A percentile compares a stretch with the other conserved stretches of the same genome.
Conservation (phyloP, 163 green algal species). For the Chlorella variabilis region DNA sequence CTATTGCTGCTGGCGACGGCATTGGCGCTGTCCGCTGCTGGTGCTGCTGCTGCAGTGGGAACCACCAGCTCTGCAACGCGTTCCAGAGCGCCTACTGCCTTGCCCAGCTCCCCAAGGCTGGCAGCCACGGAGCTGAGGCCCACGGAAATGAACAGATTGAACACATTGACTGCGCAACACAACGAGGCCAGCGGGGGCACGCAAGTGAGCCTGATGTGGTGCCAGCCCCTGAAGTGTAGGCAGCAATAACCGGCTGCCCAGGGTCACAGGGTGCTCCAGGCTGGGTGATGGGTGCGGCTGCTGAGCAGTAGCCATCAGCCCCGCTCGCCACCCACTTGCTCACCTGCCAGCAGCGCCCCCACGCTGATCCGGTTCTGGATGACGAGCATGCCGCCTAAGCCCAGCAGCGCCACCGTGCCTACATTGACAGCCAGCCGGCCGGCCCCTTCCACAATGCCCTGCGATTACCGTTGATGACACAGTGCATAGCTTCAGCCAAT, state of each 20-base stretch:
- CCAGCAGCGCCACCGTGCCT: conserved; percentile 69
- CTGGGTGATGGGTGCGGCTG: too few relatives aligned
- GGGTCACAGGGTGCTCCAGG: too few relatives aligned
- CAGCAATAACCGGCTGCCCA: too few relatives aligned
- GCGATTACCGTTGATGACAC: too few relatives aligned
- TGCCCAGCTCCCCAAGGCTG: conserved; percentile 76
- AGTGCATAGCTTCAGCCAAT: neutral
- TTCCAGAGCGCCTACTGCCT: conserved; percentile 68
- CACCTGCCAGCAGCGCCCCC: conserved; percentile 43
- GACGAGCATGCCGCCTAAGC: conserved; percentile 77
- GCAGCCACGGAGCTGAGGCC: conserved; percentile 62
- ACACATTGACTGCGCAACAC: conserved; percentile 81
- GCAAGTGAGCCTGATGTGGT: neutral
- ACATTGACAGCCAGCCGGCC: conserved; percentile 47
- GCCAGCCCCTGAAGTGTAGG: neutral
- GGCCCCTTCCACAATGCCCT: conserved; percentile 46
- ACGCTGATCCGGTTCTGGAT: conserved; percentile 64
- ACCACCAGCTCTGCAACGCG: conserved; percentile 33
- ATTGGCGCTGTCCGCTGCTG: neutral
- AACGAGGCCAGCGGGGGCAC: conserved; percentile 66
- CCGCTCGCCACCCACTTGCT: neutral
- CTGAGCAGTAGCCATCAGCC: too few relatives aligned
- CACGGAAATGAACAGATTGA: conserved; percentile 62
- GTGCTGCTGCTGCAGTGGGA: neutral
- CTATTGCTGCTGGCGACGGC: neutral